phyloP scores from a whole-genome alignment of 805 yeast genomes.

The Saccharomycopsis schoenii region DNA sequence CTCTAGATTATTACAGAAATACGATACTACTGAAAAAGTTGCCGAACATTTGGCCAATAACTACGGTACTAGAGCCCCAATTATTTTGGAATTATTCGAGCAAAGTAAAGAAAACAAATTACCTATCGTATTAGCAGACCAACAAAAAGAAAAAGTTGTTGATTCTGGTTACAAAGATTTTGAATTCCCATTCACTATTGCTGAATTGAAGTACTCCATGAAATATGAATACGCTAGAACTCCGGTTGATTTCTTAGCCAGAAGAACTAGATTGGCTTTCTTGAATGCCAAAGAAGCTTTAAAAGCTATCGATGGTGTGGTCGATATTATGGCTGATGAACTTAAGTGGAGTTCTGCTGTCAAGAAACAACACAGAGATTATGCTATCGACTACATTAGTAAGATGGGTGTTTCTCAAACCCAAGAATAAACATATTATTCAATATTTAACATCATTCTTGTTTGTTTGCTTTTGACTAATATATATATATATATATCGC shows the following conservation, averaged over 20 bases:
- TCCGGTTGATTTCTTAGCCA: slow-evolving; percentile 81
- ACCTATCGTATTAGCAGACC: slow-evolving; percentile 55
- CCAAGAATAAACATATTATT: background rate
- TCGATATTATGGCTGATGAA: slow-evolving; percentile 74
- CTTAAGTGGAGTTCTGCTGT: slow-evolving; percentile 60
- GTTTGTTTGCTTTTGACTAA: background rate
- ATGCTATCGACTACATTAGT: slow-evolving; percentile 49
- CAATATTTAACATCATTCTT: background rate
- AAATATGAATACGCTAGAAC: slow-evolving; percentile 79
- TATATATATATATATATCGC: background rate
- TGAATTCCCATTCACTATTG: slow-evolving; percentile 82
- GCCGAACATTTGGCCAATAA: slow-evolving; percentile 77
- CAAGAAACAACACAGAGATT: slow-evolving; percentile 42
- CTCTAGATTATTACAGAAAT: slow-evolving; percentile 73
- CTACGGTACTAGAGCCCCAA: slow-evolving; percentile 84
- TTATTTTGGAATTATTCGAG: slow-evolving; percentile 50
- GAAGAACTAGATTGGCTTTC: slow-evolving; percentile 90
- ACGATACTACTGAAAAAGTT: slow-evolving; percentile 58
- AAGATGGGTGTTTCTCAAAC: slow-evolving; percentile 39
- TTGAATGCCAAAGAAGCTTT: slow-evolving; percentile 79
- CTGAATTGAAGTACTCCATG: slow-evolving; percentile 77
- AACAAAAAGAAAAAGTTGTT: slow-evolving; percentile 22
- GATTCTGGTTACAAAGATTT: slow-evolving; percentile 38
- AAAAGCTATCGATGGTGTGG: slow-evolving; percentile 73
- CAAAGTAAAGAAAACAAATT: slow-evolving; percentile 42